Percentiles rank a stretch among this genome's conserved stretches.
phyloP scores from a whole-genome alignment of 345 rosid genomes.

The Hibiscus tridactylites region DNA sequence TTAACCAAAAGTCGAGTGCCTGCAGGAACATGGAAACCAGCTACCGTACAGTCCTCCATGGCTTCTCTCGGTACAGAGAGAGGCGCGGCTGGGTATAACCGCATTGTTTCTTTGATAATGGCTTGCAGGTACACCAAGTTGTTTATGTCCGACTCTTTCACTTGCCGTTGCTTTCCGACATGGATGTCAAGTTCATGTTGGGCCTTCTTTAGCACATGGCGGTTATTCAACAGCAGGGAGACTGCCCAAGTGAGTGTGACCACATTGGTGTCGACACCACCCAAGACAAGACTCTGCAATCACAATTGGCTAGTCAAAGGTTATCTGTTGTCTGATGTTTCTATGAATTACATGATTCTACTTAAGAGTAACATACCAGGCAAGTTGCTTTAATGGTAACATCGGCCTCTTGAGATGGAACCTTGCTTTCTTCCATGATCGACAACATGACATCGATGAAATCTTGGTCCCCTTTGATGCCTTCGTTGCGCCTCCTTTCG shows the following conservation, averaged over 20 bases:
- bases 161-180: constrained; percentile 25
- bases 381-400: neutral
- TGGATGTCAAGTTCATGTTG: constrained; percentile 30
- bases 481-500: neutral
- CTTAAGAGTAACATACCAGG: neutral
- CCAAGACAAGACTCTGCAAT: constrained; percentile 41
- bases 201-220: constrained; percentile 19
- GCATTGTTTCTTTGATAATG: constrained; percentile 41
- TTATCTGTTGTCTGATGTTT: neutral
- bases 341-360: neutral
- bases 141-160: constrained; percentile 32
- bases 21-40: constrained; percentile 23
- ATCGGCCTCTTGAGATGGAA: neutral
- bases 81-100: constrained; percentile 28
- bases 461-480: neutral
- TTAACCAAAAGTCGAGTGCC: constrained; percentile 44
- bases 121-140: constrained; percentile 32
- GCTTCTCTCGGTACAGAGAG: constrained; percentile 21
- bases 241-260: constrained; percentile 37
- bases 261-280: constrained; percentile 39
- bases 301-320: neutral
- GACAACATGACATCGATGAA: neutral
- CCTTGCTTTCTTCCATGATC: neutral
- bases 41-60: constrained; percentile 25
- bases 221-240: constrained; percentile 31